phyloP scores from a whole-genome alignment of 805 yeast species.

The Cyberlindnera saturnus region DNA sequence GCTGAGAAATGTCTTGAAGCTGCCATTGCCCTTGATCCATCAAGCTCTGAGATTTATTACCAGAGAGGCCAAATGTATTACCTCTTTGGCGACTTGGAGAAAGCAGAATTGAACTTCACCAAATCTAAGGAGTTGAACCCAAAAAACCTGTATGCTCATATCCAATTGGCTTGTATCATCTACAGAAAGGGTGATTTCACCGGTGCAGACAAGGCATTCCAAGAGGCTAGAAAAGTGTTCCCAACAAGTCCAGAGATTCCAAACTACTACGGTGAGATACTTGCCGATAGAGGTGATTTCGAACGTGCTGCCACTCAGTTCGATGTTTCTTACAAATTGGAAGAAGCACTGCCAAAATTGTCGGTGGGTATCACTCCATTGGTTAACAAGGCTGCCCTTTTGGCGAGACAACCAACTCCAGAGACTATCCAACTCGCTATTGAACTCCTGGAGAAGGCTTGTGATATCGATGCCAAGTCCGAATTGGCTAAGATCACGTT shows the following conservation, averaged over 20 bases:
- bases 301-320: constrained; percentile 75
- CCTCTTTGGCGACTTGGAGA: constrained; percentile 64
- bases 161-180: constrained; percentile 88
- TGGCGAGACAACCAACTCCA: constrained; percentile 45
- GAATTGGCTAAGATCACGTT: constrained; percentile 87
- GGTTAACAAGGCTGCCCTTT: constrained; percentile 78
- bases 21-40: constrained; percentile 65
- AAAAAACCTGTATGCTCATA: constrained; percentile 73
- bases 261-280: constrained; percentile 91
- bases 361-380: constrained; percentile 87
- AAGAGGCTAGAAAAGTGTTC: constrained; percentile 65
- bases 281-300: constrained; percentile 73
- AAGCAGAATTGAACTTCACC: constrained; percentile 70
- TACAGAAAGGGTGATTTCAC: constrained; percentile 64
- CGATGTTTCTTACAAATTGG: constrained; percentile 80
- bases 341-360: constrained; percentile 58
- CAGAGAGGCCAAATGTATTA: constrained; percentile 92
- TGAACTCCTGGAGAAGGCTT: constrained; percentile 64
- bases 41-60: constrained; percentile 79
- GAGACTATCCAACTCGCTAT: constrained; percentile 51
- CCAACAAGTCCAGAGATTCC: constrained; percentile 89
- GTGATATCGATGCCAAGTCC: constrained; percentile 77
- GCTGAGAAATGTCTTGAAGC: constrained; percentile 68
- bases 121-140: constrained; percentile 72
- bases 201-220: constrained; percentile 60